Base-by-base conservation (phyloP, 2,329 filamentous ascomycete genomes). In the Aciculosporium take region DNA sequence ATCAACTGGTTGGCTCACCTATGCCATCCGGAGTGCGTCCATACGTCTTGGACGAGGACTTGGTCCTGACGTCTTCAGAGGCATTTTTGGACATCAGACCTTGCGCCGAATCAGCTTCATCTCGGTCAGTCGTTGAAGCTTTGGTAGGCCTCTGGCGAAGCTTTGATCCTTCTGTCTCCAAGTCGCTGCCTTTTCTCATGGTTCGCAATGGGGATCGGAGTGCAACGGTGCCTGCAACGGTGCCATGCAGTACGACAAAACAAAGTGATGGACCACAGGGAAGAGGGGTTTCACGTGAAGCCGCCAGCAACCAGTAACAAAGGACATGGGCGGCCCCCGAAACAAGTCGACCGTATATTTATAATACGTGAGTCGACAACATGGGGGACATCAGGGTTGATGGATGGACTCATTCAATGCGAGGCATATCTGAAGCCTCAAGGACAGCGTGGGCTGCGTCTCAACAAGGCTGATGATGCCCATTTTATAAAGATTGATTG, bases 11-110 rank as follows among this genome's bases (percentile, higher is more conserved):
- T 23, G 39, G 69, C 84, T 63, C 73, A 95, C 89, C 79, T 64
- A 76, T 93, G 54, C 89, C 89, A 64, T 88, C 83, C 24, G 85
- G 85, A 12, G 89, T 95, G 49, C 88, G 79, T 42, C 89, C 89
- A 68, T 84, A 94, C 0, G 87, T 94, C 68, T 85, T 79, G 12
- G 53, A 42, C 52, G 63, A 64, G 27, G 48, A 46, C 31, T 48
- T 46, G 23, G 45, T 40, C 34, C 29, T 39, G 33, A 36, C 34
- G 31, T 42, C 30, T n/a, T 44, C 13, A 8, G 42, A 36, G 28
- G n/a, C 44, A 37, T 40, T 13, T 31, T 2, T 18, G 12, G 41
- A 9, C 5, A 18, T 20, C 25, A 18, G 21, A 27, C 20, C 29
- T 27, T 45, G 31, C 15, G 13, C 21, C 12, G 39, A 17, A n/a